Conservation (phyloP, 2,329 filamentous ascomycete species). For the Davidsoniella virescens region DNA sequence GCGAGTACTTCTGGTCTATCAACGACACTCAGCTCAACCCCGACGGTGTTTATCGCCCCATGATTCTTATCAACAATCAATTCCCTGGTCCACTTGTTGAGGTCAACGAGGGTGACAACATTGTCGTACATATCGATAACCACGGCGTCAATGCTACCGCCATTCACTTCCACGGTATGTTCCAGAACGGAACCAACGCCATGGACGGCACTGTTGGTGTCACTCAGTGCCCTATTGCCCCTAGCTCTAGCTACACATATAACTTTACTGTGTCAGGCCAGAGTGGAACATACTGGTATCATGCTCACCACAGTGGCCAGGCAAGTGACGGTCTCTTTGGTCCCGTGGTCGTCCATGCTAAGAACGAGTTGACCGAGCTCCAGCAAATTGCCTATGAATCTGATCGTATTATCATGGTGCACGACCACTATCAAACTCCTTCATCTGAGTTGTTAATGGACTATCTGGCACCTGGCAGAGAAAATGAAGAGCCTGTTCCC, state of each 20-base stretch:
- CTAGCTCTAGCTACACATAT: constrained; percentile 47
- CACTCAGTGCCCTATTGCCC: constrained; percentile 50
- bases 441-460: constrained; percentile 32
- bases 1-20: constrained; percentile 44
- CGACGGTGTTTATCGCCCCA: constrained; percentile 38
- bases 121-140: constrained; percentile 55
- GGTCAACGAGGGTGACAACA: constrained; percentile 54
- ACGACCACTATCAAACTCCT: constrained; percentile 55
- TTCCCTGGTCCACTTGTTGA: constrained; percentile 61
- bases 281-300: constrained; percentile 40
- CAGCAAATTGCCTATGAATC: constrained; percentile 18
- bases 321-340: constrained; percentile 54
- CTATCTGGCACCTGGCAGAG: constrained; percentile 38
- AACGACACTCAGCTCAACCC: constrained; percentile 41
- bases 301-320: constrained; percentile 48
- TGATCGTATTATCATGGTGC: constrained; percentile 50
- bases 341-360: constrained; percentile 47
- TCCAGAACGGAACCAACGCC: constrained; percentile 56
- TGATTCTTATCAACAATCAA: constrained; percentile 58
- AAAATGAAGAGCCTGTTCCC: constrained; percentile 48
- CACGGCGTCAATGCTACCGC: constrained; percentile 47
- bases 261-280: constrained; percentile 44
- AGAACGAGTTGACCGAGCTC: constrained; percentile 22
- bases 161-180: constrained; percentile 66
- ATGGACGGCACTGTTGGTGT: constrained; percentile 57